Evolutionary conservation across 2,329 filamentous ascomycete species (phyloP), one percentile per base, ranked within the genome.

Genomic region (Lecanicillium sp.): DNA sequence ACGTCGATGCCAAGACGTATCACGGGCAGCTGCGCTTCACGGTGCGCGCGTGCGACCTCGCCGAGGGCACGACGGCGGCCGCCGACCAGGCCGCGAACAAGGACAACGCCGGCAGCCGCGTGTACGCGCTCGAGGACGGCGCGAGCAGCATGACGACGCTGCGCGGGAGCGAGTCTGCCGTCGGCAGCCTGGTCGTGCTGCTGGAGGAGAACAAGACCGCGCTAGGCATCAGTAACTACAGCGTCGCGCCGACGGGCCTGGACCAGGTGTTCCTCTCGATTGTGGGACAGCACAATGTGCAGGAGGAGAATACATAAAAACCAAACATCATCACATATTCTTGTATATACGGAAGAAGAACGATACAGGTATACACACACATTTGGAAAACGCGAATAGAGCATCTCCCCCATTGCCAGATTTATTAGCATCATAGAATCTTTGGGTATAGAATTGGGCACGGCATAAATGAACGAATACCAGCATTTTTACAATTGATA

Each of bases 251-350:
- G 20, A 93, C 89, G 15, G 94, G 88, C 14, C 69, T 96, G 35
- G 90, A 96, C 61, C 87, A 95, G 65, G 90, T 96, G 0, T 96
- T 96, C 66, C 66, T 96, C 62, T 78, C 77, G 21, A 93, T 96
- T 60, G 89, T 95, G 0, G 83, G 84, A 1, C 78, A 82, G 64
- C 86, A 94, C 62, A 82, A 90, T 62, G 78, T 91, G 6, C 73
- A 83, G 55, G 88, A 94, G 62, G 90, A 91, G 67, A 76, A 78
- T 19, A 10, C 44, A 21, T 47, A 35, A 21, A 35, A 27, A 17
- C n/a, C n/a, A n/a, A n/a, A n/a, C n/a, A n/a, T n/a, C n/a, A n/a
- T n/a, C n/a, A n/a, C n/a, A n/a, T n/a, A n/a, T n/a, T n/a, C n/a
- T n/a, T n/a, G n/a, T n/a, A n/a, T n/a, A n/a, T n/a, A n/a, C n/a